phyloP scores from a whole-genome alignment of 257 asterid species.

The Paraleonurus japonicus region DNA sequence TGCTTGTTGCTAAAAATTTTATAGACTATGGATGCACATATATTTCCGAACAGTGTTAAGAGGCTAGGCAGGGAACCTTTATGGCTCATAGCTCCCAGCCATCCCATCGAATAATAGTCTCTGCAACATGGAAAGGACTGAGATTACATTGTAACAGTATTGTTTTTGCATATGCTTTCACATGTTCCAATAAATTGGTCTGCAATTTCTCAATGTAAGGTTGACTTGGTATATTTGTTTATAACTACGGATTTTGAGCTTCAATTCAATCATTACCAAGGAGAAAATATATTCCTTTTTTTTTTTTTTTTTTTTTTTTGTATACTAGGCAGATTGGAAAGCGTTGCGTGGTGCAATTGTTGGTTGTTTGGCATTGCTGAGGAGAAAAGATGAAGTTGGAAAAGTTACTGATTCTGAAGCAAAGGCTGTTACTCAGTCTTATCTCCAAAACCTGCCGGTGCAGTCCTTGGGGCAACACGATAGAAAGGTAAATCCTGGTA shows the following conservation, averaged over 20 bases:
- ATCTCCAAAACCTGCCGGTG: constrained; percentile 60
- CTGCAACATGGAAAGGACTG: neutral
- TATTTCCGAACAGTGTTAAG: neutral
- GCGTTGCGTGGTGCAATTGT: constrained; percentile 92
- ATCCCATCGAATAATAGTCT: neutral
- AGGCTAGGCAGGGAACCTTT: neutral
- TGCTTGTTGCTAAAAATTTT: neutral
- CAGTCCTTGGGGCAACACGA: constrained; percentile 89
- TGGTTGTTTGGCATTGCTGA: constrained; percentile 86
- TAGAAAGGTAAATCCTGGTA: constrained; percentile 58
- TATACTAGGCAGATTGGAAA: constrained; percentile 93
- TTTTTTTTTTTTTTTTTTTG: too few species aligned
- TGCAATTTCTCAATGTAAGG: neutral
- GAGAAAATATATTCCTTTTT: constrained; percentile 41
- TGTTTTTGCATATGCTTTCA: neutral
- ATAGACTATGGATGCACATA: neutral
- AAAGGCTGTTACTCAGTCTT: constrained; percentile 64
- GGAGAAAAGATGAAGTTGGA: constrained; percentile 70
- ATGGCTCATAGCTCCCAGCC: neutral
- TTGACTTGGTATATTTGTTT: neutral
- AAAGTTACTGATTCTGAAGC: constrained; percentile 55
- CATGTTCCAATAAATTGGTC: neutral
- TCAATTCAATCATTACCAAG: constrained; percentile 17
- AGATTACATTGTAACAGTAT: neutral
- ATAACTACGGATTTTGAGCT: constrained; percentile 13